phyloP scores from a whole-genome alignment of 2,329 filamentous ascomycete genomes.

The Arthrobotrys pseudoclavata region DNA sequence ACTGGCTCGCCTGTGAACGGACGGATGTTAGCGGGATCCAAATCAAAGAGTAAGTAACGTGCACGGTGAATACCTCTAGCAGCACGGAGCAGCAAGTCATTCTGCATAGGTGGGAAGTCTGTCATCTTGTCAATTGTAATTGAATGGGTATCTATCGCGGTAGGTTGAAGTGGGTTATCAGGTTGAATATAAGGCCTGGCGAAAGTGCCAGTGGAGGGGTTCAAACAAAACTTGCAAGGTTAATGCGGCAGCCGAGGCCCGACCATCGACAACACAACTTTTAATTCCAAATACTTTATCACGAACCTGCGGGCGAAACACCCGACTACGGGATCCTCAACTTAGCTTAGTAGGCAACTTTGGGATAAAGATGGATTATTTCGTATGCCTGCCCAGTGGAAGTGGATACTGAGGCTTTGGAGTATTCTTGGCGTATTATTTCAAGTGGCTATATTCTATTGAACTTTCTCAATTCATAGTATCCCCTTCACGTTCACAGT shows the following conservation, averaged over 20 bases:
- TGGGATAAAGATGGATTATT: not conserved
- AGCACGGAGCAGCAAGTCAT: constrained; percentile 90
- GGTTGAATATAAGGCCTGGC: not conserved
- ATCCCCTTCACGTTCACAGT: too few species aligned
- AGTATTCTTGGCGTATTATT: too few species aligned
- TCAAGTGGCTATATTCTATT: too few species aligned
- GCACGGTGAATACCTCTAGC: constrained; percentile 77
- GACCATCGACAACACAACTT: constrained; percentile 10
- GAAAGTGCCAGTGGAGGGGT: not conserved
- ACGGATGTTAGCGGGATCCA: constrained; percentile 39
- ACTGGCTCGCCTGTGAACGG: constrained; percentile 80
- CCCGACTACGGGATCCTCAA: too few species aligned
- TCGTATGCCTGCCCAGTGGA: too few species aligned
- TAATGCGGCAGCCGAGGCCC: constrained; percentile 35
- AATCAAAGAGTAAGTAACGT: not conserved
- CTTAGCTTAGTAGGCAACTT: not conserved
- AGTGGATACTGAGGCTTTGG: too few species aligned
- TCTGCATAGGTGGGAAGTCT: constrained; percentile 85
- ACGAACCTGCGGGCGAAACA: not conserved
- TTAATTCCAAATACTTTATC: not conserved
- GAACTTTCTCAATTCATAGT: too few species aligned
- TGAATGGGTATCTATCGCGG: constrained; percentile 6
- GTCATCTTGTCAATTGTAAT: constrained; percentile 55
- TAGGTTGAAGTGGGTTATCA: constrained; percentile 4
- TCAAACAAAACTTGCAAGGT: constrained; percentile 29